Evolutionary conservation across 2,329 filamentous ascomycete genomes (phyloP).

Genomic region (Penicillium sp.): DNA sequence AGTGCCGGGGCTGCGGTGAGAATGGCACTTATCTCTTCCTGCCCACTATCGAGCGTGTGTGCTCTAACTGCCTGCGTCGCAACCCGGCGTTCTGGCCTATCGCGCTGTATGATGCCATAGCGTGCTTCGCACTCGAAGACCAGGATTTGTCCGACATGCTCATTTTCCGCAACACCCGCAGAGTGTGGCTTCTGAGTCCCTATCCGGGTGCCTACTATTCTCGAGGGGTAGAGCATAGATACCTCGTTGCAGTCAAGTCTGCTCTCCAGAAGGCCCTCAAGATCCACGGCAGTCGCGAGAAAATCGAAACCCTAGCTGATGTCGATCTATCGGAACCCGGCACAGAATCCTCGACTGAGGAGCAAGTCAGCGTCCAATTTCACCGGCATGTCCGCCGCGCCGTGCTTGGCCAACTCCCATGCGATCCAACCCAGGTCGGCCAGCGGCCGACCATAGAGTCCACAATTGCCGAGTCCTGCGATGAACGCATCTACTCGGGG

Average conservation of each 20-base stretch:
- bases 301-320: neutral
- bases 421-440: neutral
- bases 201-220: too few relatives aligned
- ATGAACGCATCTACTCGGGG: neutral
- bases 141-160: neutral
- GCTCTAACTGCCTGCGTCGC: constrained; percentile 4
- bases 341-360: neutral
- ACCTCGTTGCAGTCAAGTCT: neutral
- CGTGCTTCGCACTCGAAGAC: neutral
- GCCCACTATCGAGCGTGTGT: constrained; percentile 11
- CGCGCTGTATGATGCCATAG: neutral
- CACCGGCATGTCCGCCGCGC: neutral
- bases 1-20: constrained; percentile 11
- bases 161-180: neutral
- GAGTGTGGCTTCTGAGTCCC: too few relatives aligned
- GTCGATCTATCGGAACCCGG: neutral
- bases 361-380: neutral
- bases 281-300: neutral
- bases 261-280: neutral
- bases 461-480: neutral
- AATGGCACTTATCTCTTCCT: constrained; percentile 5
- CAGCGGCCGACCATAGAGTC: neutral
- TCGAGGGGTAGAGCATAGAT: too few relatives aligned
- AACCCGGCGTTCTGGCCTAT: constrained; percentile 9
- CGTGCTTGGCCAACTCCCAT: neutral